phyloP scores from a whole-genome alignment of 345 rosid species.

The Citrus trifoliata region DNA sequence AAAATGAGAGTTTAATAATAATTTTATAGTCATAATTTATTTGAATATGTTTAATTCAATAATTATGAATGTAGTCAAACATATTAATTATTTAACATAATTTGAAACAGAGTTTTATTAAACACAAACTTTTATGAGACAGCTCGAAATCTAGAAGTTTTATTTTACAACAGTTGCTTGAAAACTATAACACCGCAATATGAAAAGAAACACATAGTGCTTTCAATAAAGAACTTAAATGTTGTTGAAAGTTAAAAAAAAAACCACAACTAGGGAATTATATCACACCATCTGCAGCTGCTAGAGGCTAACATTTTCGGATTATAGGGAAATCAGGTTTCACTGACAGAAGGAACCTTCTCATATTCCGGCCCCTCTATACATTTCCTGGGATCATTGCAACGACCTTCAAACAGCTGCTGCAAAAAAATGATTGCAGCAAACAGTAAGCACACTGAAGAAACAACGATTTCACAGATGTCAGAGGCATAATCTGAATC shows the following conservation, averaged over 20 bases:
- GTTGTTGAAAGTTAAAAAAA: no score
- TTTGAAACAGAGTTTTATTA: no score
- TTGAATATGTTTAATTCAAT: no score
- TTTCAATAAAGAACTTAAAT: no score
- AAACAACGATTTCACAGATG: slow-evolving; percentile 36
- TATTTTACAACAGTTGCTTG: neutral
- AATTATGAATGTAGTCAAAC: no score
- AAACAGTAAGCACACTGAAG: slow-evolving; percentile 19
- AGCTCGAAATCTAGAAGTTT: no score
- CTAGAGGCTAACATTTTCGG: neutral
- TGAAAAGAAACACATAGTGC: neutral
- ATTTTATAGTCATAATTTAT: no score
- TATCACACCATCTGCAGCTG: neutral
- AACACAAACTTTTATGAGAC: neutral
- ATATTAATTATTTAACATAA: no score
- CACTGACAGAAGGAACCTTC: slow-evolving; percentile 24
- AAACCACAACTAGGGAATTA: neutral
- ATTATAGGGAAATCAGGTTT: no score
- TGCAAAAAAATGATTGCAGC: slow-evolving; percentile 40
- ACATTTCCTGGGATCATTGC: slow-evolving; percentile 28
- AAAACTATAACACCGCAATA: neutral
- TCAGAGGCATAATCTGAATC: slow-evolving; percentile 30
- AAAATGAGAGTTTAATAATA: no score
- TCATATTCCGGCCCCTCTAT: slow-evolving; percentile 19
- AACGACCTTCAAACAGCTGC: slow-evolving; percentile 46